These are phyloP conservation scores for Verticillium nonalfalfae DNA, from an alignment of 2,329 filamentous ascomycete species.

Conservation along the genomic window DNA sequence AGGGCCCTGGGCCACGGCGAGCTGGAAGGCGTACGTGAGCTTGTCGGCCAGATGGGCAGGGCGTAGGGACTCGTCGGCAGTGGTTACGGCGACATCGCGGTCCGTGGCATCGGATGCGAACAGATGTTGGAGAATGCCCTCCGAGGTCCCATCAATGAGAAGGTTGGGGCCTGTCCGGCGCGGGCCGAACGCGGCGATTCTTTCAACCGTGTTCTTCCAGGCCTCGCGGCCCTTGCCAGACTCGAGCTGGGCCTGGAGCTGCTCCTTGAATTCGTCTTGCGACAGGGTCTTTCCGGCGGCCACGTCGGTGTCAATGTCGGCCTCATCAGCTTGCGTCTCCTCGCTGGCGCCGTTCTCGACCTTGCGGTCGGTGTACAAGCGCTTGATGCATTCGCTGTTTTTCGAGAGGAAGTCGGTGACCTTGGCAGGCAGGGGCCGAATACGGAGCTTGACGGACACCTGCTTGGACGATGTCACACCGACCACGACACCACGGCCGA, in stretches of 20 bases:
- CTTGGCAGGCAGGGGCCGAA: conserved; percentile 68
- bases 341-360: conserved; percentile 28
- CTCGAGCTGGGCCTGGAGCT: conserved; percentile 64
- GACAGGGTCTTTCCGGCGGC: conserved; percentile 58
- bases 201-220: conserved; percentile 72
- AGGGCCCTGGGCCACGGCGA: conserved; percentile 81
- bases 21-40: conserved; percentile 88
- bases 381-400: conserved; percentile 72
- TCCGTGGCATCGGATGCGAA: conserved; percentile 35
- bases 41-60: conserved; percentile 79
- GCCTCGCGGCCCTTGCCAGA: conserved; percentile 58
- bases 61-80: conserved; percentile 43
- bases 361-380: conserved; percentile 66
- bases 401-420: conserved; percentile 84
- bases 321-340: conserved; percentile 32
- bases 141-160: conserved; percentile 74
- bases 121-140: conserved; percentile 66
- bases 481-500: conserved; percentile 76
- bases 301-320: conserved; percentile 28
- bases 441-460: conserved; percentile 67
- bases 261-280: conserved; percentile 67
- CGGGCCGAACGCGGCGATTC: conserved; percentile 87
- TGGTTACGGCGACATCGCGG: conserved; percentile 20
- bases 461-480: conserved; percentile 79
- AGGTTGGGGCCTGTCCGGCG: conserved; percentile 81